Conservation (phyloP, 768 basidiomycete genomes). For the Podaxis sp. region DNA sequence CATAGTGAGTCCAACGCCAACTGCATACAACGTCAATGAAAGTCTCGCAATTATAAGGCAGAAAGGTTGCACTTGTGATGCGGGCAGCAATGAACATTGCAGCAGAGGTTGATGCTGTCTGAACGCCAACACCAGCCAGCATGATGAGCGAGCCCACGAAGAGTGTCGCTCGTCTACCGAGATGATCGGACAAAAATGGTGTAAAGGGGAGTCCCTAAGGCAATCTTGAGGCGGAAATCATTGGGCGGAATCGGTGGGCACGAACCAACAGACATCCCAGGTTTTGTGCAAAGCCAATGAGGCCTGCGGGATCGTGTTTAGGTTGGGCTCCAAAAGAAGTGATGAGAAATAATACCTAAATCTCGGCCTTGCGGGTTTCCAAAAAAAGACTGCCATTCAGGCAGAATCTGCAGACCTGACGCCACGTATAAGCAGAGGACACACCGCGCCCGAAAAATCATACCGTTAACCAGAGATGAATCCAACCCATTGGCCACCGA, state of each 20-base stretch:
- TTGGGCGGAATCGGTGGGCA: conserved; percentile 4
- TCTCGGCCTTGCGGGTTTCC: conserved; percentile 47
- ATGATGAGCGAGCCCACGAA: conserved; percentile 62
- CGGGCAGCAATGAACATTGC: conserved; percentile 57
- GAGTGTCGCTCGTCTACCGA: conserved; percentile 60
- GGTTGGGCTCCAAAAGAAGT: neutral
- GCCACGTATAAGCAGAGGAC: neutral
- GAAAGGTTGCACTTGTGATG: conserved; percentile 40
- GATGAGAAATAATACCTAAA: conserved; percentile 35
- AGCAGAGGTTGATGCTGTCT: conserved; percentile 45
- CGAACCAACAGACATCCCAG: conserved; percentile 52
- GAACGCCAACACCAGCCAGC: conserved; percentile 60
- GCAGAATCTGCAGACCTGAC: conserved; percentile 64
- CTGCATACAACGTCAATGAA: conserved; percentile 29
- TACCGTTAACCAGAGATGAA: conserved; percentile 61
- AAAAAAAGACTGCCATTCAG: conserved; percentile 61
- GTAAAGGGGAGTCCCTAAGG: conserved; percentile 58
- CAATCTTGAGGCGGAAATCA: neutral
- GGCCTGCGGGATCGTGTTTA: conserved; percentile 32
- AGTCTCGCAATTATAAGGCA: neutral
- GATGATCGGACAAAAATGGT: conserved; percentile 55
- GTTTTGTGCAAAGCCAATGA: conserved; percentile 65
- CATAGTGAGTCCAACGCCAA: conserved; percentile 63
- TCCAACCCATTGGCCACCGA: conserved; percentile 67
- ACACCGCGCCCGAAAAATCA: neutral